Percentiles rank a stretch among this genome's conserved stretches.
These are phyloP conservation scores for Podospora appendiculata DNA, from an alignment of 495 filamentous ascomycete genomes.

Conservation along the genomic window DNA sequence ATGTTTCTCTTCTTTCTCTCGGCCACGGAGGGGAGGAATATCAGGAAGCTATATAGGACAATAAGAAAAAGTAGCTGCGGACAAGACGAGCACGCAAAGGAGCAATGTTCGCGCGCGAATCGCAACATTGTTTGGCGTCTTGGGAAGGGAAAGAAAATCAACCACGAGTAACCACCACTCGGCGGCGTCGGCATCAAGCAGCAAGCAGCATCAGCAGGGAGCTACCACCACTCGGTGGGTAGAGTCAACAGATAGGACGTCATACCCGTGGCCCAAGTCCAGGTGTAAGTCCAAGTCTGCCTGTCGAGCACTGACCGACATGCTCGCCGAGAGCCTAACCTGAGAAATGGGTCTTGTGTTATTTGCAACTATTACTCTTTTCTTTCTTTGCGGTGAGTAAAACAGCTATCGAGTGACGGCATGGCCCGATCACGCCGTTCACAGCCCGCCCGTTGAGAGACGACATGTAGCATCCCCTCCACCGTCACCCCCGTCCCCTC, in stretches of 20 bases:
- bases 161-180: too few relatives aligned
- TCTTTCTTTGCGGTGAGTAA: neutral
- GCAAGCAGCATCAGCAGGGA: too few relatives aligned
- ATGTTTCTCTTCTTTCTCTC: too few relatives aligned
- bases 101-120: too few relatives aligned
- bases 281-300: neutral
- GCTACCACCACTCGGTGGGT: neutral
- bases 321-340: slow-evolving; percentile 1
- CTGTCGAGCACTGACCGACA: neutral
- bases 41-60: slow-evolving; percentile 27
- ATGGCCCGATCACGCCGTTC: neutral
- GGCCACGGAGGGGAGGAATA: neutral
- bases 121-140: too few relatives aligned
- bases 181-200: too few relatives aligned
- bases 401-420: neutral
- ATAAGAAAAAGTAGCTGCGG: slow-evolving; percentile 3
- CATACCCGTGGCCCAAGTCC: neutral
- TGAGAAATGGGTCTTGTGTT: neutral
- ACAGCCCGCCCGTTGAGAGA: slow-evolving; percentile 4
- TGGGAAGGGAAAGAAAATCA: too few relatives aligned
- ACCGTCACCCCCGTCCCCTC: neutral
- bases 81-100: too few relatives aligned
- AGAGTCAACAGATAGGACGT: neutral
- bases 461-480: slow-evolving; percentile 2
- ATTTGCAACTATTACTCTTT: neutral